These are phyloP conservation scores for Cystofilobasidium bisporidii DNA, from an alignment of 768 basidiomycete genomes.

Conservation along the genomic window DNA sequence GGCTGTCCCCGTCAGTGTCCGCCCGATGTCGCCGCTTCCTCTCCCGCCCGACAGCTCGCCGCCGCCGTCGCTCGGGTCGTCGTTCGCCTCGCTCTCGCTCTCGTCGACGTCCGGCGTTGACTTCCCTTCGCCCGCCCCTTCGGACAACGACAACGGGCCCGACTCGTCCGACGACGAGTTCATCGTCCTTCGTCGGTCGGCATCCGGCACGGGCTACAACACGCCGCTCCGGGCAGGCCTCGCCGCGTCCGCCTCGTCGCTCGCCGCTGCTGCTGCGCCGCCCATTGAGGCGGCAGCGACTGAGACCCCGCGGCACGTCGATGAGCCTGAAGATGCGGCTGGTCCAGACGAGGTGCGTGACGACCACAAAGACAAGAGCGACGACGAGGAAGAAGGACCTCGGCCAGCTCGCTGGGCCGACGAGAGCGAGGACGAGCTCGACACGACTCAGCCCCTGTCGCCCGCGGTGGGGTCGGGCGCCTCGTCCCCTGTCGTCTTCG, in stretches of 20 bases:
- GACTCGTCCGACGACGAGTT: constrained; percentile 4
- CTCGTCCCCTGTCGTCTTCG: no score
- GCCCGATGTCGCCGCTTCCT: no score
- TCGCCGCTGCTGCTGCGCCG: no score
- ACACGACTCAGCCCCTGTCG: background rate
- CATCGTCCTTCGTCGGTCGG: background rate
- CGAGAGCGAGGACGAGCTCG: background rate
- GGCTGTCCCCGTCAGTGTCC: background rate
- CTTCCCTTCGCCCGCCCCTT: background rate
- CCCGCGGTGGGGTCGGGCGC: no score
- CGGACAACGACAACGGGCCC: background rate
- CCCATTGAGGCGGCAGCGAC: no score
- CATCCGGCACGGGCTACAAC: background rate
- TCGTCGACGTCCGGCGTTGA: background rate
- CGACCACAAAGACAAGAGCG: background rate
- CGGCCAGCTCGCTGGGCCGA: background rate
- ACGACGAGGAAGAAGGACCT: background rate
- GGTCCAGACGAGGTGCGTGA: background rate
- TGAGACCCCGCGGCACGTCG: no score
- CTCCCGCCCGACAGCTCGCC: no score
- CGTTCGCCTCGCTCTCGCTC: constrained; percentile 3
- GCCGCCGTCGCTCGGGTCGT: background rate
- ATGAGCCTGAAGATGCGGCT: no score
- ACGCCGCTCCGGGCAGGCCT: background rate
- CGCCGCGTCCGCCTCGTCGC: background rate